Evolutionary conservation across 2,329 filamentous ascomycete genomes (phyloP).

Genomic region (Claviceps sp.): DNA sequence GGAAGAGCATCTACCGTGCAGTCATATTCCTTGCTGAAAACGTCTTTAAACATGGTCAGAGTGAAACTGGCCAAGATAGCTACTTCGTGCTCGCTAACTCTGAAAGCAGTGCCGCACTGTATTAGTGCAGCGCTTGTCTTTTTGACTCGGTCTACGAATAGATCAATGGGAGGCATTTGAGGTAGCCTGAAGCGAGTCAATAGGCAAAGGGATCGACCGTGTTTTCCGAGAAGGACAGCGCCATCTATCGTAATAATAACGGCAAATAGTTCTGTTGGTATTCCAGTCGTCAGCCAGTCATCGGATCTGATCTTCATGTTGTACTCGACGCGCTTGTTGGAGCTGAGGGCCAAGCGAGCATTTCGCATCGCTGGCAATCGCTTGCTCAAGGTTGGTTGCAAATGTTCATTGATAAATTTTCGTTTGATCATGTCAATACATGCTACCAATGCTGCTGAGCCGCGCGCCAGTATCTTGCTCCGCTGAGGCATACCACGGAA

Average conservation of each 20-base stretch:
- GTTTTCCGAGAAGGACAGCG: constrained; percentile 41
- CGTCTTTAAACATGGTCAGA: constrained; percentile 60
- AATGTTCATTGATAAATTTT: constrained; percentile 56
- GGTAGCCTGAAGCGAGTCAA: constrained; percentile 57
- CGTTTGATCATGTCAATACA: constrained; percentile 56
- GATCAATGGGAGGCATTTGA: constrained; percentile 48
- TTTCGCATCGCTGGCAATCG: constrained; percentile 73
- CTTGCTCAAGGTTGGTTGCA: constrained; percentile 62
- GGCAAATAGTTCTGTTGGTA: constrained; percentile 43
- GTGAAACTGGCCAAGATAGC: constrained; percentile 57
- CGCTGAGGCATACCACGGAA: constrained; percentile 47
- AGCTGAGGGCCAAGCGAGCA: constrained; percentile 66
- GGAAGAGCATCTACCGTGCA: constrained; percentile 50
- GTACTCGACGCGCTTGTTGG: constrained; percentile 63
- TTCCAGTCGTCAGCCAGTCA: constrained; percentile 44
- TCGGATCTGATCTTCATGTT: constrained; percentile 65
- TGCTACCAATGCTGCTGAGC: constrained; percentile 75
- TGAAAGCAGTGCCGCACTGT: constrained; percentile 29
- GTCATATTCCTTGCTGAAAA: constrained; percentile 82
- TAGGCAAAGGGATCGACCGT: constrained; percentile 52
- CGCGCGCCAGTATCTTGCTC: constrained; percentile 69
- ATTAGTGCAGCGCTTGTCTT: constrained; percentile 43
- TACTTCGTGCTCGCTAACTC: constrained; percentile 29
- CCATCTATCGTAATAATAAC: constrained; percentile 46
- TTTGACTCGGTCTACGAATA: constrained; percentile 56